Percentiles rank a stretch among this genome's conserved stretches.
phyloP scores from a whole-genome alignment of 148 eudicot species.

The Rhododendron simsii region DNA sequence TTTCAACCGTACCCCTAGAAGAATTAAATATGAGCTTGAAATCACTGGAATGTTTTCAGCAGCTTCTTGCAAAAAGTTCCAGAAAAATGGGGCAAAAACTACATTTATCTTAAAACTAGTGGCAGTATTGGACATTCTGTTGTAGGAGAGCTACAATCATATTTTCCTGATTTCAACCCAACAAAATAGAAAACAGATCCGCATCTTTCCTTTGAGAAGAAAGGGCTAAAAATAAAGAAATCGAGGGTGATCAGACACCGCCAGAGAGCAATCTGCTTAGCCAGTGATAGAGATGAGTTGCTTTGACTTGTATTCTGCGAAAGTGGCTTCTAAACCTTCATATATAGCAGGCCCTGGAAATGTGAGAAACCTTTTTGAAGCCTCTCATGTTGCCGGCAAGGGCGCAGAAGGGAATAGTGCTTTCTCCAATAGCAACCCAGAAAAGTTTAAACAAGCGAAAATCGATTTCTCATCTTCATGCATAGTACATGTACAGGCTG shows the following conservation, averaged over 20 bases:
- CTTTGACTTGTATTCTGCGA: constrained; percentile 2
- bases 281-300: constrained; percentile 6
- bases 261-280: neutral
- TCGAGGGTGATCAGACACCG: constrained; percentile 3
- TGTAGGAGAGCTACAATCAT: constrained; percentile 50
- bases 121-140: constrained; percentile 22
- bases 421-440: constrained; percentile 28
- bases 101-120: constrained; percentile 32
- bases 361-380: constrained; percentile 12
- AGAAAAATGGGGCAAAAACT: constrained; percentile 16
- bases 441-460: constrained; percentile 16
- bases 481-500: constrained; percentile 83
- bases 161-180: constrained; percentile 31
- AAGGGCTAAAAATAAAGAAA: constrained; percentile 23
- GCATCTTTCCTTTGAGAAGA: constrained; percentile 25
- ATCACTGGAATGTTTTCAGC: constrained; percentile 18
- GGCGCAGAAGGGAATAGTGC: constrained; percentile 7
- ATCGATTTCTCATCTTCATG: constrained; percentile 27
- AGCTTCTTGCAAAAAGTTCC: constrained; percentile 14
- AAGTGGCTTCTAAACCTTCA: constrained; percentile 6
- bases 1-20: constrained; percentile 8
- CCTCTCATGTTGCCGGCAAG: constrained; percentile 20
- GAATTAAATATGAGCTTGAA: constrained; percentile 13
- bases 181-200: constrained; percentile 17
- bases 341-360: constrained; percentile 14